Percentiles rank a stretch among this genome's conserved stretches.
phyloP scores from a whole-genome alignment of 2,329 filamentous ascomycete species.

The Fusarium sp. region DNA sequence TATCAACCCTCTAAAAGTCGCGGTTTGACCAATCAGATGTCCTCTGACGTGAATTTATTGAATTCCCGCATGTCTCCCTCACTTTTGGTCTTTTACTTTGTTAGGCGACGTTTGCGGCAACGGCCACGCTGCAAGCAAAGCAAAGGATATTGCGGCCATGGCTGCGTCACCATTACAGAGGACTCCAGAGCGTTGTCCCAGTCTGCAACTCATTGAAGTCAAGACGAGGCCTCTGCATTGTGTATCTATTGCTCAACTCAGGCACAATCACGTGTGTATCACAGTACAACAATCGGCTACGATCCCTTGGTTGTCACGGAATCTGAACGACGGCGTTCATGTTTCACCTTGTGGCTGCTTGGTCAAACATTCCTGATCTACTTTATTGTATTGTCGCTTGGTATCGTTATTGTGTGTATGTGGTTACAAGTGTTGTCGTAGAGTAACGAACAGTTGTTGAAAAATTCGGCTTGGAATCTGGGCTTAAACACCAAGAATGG shows the following conservation, averaged over 20 bases:
- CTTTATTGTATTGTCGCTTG: constrained; percentile 1
- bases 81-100: not conserved
- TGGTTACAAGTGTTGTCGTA: not conserved
- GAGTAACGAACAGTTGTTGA: not conserved
- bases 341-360: constrained; percentile 13
- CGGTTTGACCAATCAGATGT: constrained; percentile 29
- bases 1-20: constrained; percentile 4
- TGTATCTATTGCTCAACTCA: constrained; percentile 1
- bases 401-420: not conserved
- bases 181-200: not conserved
- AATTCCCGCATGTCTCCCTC: constrained; percentile 29
- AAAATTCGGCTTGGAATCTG: not conserved
- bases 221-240: constrained; percentile 6
- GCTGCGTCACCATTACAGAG: constrained; percentile 16
- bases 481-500: not conserved
- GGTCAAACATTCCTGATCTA: constrained; percentile 17
- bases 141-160: constrained; percentile 14
- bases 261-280: constrained; percentile 6
- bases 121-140: too few relatives aligned
- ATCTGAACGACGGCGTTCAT: not conserved
- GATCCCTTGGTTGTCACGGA: not conserved
- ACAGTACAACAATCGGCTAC: not conserved
- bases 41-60: constrained; percentile 27
- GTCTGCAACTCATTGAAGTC: not conserved
- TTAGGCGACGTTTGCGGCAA: too few relatives aligned